phyloP scores from a whole-genome alignment of 768 basidiomycete species.

The Rubroboletus satanas region DNA sequence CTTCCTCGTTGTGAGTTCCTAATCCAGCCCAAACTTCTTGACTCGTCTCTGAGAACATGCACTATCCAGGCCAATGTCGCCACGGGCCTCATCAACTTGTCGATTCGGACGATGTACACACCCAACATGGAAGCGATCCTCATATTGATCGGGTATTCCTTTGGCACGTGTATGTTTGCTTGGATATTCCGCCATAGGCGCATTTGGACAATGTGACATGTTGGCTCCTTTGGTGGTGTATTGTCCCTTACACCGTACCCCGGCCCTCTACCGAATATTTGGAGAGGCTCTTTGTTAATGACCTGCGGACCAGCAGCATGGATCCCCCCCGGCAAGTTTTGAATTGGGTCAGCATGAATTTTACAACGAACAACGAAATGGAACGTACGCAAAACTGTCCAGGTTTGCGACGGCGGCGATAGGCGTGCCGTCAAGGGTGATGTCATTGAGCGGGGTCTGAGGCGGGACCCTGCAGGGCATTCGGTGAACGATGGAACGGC shows the following conservation, averaged over 20 bases:
- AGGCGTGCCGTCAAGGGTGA: conserved; percentile 49
- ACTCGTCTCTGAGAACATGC: background rate
- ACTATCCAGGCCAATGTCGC: conserved; percentile 70
- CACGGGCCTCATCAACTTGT: conserved; percentile 82
- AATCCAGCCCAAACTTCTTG: background rate
- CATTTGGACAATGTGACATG: conserved; percentile 29
- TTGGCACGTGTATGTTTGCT: conserved; percentile 54
- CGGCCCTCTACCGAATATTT: conserved; percentile 13
- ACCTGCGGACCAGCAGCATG: conserved; percentile 56
- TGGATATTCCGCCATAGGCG: conserved; percentile 47
- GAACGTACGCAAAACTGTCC: conserved; percentile 63
- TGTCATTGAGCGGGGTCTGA: conserved; percentile 38
- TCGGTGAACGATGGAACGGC: background rate
- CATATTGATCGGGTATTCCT: conserved; percentile 59
- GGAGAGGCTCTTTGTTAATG: conserved; percentile 46
- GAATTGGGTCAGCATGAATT: background rate
- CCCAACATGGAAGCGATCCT: conserved; percentile 52
- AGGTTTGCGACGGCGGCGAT: conserved; percentile 63
- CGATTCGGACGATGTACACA: conserved; percentile 78
- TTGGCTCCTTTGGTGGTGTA: background rate
- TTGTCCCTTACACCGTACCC: background rate
- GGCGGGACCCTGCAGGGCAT: conserved; percentile 28
- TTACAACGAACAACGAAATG: background rate
- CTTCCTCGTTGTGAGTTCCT: conserved; percentile 73
- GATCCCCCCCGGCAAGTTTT: conserved; percentile 41